These are phyloP conservation scores for Boletus fagicola DNA, from an alignment of 768 basidiomycete genomes.

Conservation along the genomic window DNA sequence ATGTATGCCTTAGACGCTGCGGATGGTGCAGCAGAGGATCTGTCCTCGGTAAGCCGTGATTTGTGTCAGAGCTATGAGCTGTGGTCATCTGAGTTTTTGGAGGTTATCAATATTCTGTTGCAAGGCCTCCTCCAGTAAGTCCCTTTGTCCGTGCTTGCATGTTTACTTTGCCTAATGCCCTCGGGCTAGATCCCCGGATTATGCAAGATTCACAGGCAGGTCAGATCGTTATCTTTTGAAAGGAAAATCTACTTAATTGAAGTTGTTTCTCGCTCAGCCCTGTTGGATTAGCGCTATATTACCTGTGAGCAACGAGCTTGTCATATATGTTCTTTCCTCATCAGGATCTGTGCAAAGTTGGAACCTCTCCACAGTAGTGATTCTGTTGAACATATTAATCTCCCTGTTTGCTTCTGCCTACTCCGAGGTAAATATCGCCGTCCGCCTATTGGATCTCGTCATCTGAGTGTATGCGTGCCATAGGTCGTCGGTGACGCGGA, in stretches of 20 bases:
- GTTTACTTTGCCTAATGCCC: background rate
- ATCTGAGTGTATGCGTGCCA: constrained; percentile 1
- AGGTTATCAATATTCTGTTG: constrained; percentile 71
- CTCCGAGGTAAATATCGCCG: constrained; percentile 59
- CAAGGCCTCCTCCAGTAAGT: constrained; percentile 78
- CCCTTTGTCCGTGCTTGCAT: background rate
- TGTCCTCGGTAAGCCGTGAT: constrained; percentile 42
- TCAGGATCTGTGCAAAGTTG: constrained; percentile 45
- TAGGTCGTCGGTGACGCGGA: constrained; percentile 82
- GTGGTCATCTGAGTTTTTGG: constrained; percentile 1
- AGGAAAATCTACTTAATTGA: background rate
- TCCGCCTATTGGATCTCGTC: background rate
- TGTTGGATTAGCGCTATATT: constrained; percentile 68
- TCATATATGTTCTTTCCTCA: background rate
- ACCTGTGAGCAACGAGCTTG: constrained; percentile 55
- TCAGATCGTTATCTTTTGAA: constrained; percentile 19
- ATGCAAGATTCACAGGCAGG: constrained; percentile 53
- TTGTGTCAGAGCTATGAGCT: background rate
- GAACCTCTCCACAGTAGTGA: constrained; percentile 79
- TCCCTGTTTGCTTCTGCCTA: constrained; percentile 95
- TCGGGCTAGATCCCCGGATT: constrained; percentile 60
- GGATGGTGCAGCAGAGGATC: constrained; percentile 67
- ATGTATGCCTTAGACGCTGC: constrained; percentile 90
- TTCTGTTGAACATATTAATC: constrained; percentile 90
- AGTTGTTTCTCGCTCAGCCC: constrained; percentile 34